Evolutionary conservation across 306 rosid species (phyloP).

Genomic region (Carpinus fangiana): DNA sequence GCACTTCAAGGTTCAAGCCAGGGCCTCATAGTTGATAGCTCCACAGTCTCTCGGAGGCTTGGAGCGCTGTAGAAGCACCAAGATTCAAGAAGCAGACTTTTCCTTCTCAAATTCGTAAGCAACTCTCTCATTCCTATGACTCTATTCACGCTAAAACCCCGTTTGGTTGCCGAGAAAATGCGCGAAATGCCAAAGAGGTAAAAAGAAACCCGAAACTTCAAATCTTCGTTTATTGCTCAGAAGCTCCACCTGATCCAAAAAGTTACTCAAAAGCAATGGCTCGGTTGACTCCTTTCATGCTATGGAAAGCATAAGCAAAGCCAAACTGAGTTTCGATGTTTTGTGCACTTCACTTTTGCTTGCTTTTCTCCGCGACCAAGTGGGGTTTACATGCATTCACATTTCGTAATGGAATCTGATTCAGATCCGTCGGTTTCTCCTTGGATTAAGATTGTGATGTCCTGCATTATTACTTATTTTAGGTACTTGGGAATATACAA

Average conservation of each 20-base stretch:
- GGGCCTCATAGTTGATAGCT: not conserved
- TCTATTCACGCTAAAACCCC: conserved; percentile 19
- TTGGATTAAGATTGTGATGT: conserved; percentile 15
- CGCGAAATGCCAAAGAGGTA: conserved; percentile 17
- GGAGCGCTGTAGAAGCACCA: conserved; percentile 20
- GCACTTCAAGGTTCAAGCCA: not conserved
- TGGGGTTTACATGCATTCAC: conserved; percentile 21
- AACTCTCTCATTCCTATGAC: not conserved
- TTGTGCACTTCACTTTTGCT: conserved; percentile 7
- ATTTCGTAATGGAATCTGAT: conserved; percentile 1
- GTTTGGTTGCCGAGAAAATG: conserved; percentile 30
- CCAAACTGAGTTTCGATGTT: conserved; percentile 26
- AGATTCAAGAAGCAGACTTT: conserved; percentile 4
- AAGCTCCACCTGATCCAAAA: conserved; percentile 2
- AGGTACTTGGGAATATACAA: not conserved
- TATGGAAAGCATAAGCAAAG: not conserved
- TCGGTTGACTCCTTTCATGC: conserved; percentile 1
- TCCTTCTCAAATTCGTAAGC: conserved; percentile 21
- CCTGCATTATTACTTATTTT: not conserved
- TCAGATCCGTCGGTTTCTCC: conserved; percentile 24
- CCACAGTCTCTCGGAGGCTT: not conserved
- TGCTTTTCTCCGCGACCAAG: conserved; percentile 1
- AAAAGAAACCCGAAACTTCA: conserved; percentile 7
- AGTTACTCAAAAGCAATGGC: conserved; percentile 6
- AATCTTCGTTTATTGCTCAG: conserved; percentile 16